Evolutionary conservation across 2,329 filamentous ascomycete species (phyloP), one percentile per base, ranked within the genome.

Genomic region (Rachicladosporium sp.): DNA sequence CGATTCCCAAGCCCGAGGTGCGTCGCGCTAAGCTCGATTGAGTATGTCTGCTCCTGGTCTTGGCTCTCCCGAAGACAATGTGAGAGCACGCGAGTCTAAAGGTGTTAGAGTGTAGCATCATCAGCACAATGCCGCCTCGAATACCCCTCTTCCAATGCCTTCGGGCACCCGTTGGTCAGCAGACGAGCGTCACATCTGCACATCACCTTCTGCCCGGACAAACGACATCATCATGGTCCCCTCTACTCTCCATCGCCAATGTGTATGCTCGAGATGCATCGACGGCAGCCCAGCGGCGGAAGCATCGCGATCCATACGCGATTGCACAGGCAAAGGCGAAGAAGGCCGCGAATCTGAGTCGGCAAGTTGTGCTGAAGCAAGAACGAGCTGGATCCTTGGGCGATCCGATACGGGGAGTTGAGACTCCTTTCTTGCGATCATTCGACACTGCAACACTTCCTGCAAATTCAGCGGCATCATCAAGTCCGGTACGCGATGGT

Each of bases 341-440:
- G 46, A 93, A 89, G 62, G 77, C 81, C 8, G 84, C 82, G 49
- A 93, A 94, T 57, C 60, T 89, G 34, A 74, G 81, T 54, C 78
- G 85, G 37, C 85, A 81, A 53, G 70, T 75, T 46, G 76, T 78
- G 46, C 72, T 96, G 40, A 62, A 76, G 44, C 66, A 75, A 47
- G 68, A 78, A 56, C 77, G 84, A 43, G 69, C 75, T 43, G 70
- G 70, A 35, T 70, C 70, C 34, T 69, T 80, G 48, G 89, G 89
- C 37, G 76, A 93, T 60, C 83, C 87, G 1, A 69, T 98, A 47
- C 74, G 80, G 51, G 91, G 89, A 55, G 70, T 79, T 43, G 63
- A 73, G 30, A 95, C 91, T 10, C 75, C 87, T 23, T 95, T 94
- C 56, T 66, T 94, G 52, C 73, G 85, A 63, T 88, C 85, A 3